These are phyloP conservation scores for Cladophialophora exuberans DNA, from an alignment of 2,329 filamentous ascomycete species.

Conservation along the genomic window DNA sequence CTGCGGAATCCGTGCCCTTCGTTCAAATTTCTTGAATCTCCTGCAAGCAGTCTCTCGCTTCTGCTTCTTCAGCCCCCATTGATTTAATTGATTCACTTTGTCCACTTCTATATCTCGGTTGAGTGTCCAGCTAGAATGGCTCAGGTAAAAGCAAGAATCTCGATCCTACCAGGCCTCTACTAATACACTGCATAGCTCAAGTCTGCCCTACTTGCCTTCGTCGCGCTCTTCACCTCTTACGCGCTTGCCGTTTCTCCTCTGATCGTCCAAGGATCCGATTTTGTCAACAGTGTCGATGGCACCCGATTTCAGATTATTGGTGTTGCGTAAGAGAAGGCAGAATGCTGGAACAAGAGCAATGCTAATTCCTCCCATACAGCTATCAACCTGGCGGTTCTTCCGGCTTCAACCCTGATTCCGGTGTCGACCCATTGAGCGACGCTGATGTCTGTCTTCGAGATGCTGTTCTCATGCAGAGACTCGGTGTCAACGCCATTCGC, in stretches of 20 bases:
- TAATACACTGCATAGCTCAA: conserved; percentile 27
- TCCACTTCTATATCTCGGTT: conserved; percentile 10
- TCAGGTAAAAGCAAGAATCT: conserved; percentile 18
- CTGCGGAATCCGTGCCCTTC: conserved; percentile 19
- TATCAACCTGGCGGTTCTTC: conserved; percentile 66
- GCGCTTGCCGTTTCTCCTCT: conserved; percentile 59
- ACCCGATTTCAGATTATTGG: conserved; percentile 65
- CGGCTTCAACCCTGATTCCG: conserved; percentile 55
- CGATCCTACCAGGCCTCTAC: not conserved
- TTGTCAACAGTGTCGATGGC: conserved; percentile 61
- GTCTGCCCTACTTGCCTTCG: conserved; percentile 35
- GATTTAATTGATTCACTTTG: conserved; percentile 7
- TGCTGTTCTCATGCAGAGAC: conserved; percentile 64
- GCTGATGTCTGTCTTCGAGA: conserved; percentile 63
- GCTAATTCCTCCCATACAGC: conserved; percentile 39
- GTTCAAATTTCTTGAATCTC: conserved; percentile 7
- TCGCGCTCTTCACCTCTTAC: conserved; percentile 48
- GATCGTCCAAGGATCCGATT: conserved; percentile 62
- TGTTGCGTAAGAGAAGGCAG: conserved; percentile 54
- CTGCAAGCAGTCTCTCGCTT: conserved; percentile 19
- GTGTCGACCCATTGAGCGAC: conserved; percentile 61
- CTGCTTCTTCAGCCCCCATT: not conserved
- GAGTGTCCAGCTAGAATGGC: conserved; percentile 21
- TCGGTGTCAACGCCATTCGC: conserved; percentile 68
- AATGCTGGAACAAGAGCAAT: not conserved